Base-by-base conservation (phyloP, 2,329 filamentous ascomycete genomes). In the Epichloe sp. region DNA sequence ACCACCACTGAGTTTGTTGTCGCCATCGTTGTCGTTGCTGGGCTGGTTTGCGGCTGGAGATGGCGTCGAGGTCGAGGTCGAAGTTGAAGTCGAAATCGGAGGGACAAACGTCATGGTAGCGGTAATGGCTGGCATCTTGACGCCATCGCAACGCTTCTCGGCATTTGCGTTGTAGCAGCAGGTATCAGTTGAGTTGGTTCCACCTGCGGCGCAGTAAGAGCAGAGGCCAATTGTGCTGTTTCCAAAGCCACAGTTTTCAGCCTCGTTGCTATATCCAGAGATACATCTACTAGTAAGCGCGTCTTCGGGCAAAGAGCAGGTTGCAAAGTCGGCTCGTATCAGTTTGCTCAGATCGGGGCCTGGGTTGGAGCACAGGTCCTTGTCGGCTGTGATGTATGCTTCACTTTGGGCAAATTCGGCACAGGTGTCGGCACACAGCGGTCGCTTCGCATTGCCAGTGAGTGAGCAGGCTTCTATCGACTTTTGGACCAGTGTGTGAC, bases 401-500 rank as follows among this genome's bases (percentile, higher is more conserved):
- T 98, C 93, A 65, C 89, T 95, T 58, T 86, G 82, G 36, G 91
- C 91, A 63, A 84, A 88, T 63, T 90, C 77, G 55, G 88, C 86
- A 68, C 93, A 98, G 56, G 86, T 84, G 56, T 93, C 85, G 44
- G 91, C 93, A 67, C 93, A 98, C 15, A 97, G 73, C 2, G 93
- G 89, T 53, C 75, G 74, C 5, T 86, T 80, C 42, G 83, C 71
- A 34, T 75, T 69, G n/a, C 74, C 66, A 0, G 83, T 77, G 44
- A 94, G 71, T 19, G 71, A 68, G 68, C 93, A 98, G 26, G 76
- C 63, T 11, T 70, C 64, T 60, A 85, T 81, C 5, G 93, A 97
- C 63, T 88, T 90, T 68, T 98, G 93, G 48, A 98, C 80, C 63
- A 98, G 86, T 57, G 87, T 79, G 73, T 94, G 97, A 76, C 93